Evolutionary conservation across 1,139 yeast genomes (phyloP).

Genomic region (Kodamaea sp.): DNA sequence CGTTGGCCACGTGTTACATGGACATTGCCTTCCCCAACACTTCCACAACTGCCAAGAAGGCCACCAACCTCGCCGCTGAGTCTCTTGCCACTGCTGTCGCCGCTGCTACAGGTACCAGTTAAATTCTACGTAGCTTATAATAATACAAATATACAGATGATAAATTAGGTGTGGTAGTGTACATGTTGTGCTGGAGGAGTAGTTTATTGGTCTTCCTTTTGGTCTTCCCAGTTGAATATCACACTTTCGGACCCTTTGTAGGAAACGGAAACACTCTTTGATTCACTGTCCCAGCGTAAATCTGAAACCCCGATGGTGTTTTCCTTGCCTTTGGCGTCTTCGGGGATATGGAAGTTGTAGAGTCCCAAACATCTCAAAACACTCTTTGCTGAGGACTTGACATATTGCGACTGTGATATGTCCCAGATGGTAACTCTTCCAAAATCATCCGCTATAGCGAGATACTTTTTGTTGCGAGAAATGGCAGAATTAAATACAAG

Average conservation of each 20-base stretch:
- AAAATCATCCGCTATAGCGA: conserved; percentile 65
- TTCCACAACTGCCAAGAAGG: conserved; percentile 26
- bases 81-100: conserved; percentile 7
- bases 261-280: conserved; percentile 37
- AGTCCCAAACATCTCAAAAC: conserved; percentile 27
- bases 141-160: conserved; percentile 1
- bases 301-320: conserved; percentile 38
- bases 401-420: conserved; percentile 21
- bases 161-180: too few species aligned
- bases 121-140: conserved; percentile 1
- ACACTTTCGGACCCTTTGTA: conserved; percentile 48
- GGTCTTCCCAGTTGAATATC: conserved; percentile 18
- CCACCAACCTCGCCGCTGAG: conserved; percentile 5
- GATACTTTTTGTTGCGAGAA: conserved; percentile 47
- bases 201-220: too few species aligned
- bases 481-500: conserved; percentile 56
- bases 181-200: too few species aligned
- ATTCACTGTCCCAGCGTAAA: conserved; percentile 43
- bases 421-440: conserved; percentile 62
- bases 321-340: conserved; percentile 8
- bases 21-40: conserved; percentile 46
- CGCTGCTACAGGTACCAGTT: conserved; percentile 5
- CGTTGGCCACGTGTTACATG: conserved; percentile 55
- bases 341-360: conserved; percentile 18
- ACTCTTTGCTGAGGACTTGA: conserved; percentile 10